Conservation (phyloP, 2,329 filamentous ascomycete species). For the Stemphylium vesicarium region DNA sequence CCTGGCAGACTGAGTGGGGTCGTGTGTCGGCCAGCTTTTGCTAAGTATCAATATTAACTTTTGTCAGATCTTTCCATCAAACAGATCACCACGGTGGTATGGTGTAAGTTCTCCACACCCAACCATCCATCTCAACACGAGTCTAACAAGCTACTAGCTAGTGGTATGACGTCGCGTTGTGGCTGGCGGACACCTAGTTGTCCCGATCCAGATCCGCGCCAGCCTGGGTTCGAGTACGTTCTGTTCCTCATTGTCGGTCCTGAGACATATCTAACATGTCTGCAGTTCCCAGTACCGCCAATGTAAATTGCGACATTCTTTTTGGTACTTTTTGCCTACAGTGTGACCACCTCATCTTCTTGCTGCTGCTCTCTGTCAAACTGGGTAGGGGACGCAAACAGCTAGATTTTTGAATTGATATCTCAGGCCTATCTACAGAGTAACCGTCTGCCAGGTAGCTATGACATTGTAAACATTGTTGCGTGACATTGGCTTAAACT, state of each 20-base stretch:
- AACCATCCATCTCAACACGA: too few species aligned
- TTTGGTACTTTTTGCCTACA: slow-evolving; percentile 5
- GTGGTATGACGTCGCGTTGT: slow-evolving; percentile 52
- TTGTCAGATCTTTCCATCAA: slow-evolving; percentile 14
- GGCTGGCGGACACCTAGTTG: slow-evolving; percentile 35
- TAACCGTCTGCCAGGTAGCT: too few species aligned
- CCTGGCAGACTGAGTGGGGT: neutral
- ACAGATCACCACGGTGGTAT: slow-evolving; percentile 36
- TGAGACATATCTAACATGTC: slow-evolving; percentile 30
- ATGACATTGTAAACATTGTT: too few species aligned
- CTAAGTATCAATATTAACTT: slow-evolving; percentile 4
- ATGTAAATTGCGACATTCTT: slow-evolving; percentile 22
- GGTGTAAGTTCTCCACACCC: slow-evolving; percentile 14
- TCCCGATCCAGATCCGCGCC: slow-evolving; percentile 43
- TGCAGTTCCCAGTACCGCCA: slow-evolving; percentile 45
- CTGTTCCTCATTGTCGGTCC: slow-evolving; percentile 20
- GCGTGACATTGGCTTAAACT: too few species aligned
- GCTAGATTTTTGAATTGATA: too few species aligned
- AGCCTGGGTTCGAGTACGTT: slow-evolving; percentile 48
- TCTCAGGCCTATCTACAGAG: too few species aligned
- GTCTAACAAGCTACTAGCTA: slow-evolving; percentile 20
- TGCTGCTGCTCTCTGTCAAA: too few species aligned
- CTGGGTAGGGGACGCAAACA: too few species aligned
- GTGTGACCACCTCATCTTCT: too few species aligned
- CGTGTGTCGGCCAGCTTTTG: neutral